Evolutionary conservation across 495 filamentous ascomycete species (phyloP).

Genomic region (Parmelia sp.): DNA sequence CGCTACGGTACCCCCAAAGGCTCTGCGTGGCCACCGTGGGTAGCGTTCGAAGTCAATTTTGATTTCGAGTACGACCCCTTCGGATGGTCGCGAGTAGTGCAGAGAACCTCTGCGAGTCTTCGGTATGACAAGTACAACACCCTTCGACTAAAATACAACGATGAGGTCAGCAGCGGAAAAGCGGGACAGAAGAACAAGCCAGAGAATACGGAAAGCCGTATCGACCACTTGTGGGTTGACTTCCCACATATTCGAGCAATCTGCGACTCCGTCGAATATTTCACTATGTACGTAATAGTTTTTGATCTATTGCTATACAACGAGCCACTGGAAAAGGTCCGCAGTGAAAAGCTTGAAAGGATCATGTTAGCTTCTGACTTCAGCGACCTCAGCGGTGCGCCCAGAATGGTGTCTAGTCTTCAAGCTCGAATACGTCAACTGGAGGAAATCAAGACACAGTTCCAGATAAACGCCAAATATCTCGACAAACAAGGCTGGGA

Average conservation of each 20-base stretch:
- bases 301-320: conserved; percentile 90
- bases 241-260: conserved; percentile 88
- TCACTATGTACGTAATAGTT: conserved; percentile 94
- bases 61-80: conserved; percentile 89
- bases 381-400: conserved; percentile 88
- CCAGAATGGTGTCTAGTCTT: conserved; percentile 85
- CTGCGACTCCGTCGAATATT: conserved; percentile 95
- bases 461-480: conserved; percentile 83
- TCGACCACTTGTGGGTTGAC: conserved; percentile 94
- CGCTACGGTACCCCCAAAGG: conserved; percentile 79
- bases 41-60: conserved; percentile 96
- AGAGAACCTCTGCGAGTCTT: conserved; percentile 87
- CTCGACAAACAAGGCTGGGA: conserved; percentile 89
- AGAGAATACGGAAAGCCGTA: conserved; percentile 57
- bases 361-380: conserved; percentile 99
- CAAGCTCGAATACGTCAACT: conserved; percentile 89
- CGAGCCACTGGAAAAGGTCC: conserved; percentile 91
- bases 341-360: conserved; percentile 88
- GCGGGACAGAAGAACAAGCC: conserved; percentile 31
- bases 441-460: conserved; percentile 93
- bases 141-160: conserved; percentile 93
- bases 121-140: conserved; percentile 98
- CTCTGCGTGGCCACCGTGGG: conserved; percentile 94
- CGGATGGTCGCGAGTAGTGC: conserved; percentile 89
- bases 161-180: conserved; percentile 70